Base-by-base conservation (phyloP, 2,329 filamentous ascomycete species). In the Iodosphaeria phyllophila region DNA sequence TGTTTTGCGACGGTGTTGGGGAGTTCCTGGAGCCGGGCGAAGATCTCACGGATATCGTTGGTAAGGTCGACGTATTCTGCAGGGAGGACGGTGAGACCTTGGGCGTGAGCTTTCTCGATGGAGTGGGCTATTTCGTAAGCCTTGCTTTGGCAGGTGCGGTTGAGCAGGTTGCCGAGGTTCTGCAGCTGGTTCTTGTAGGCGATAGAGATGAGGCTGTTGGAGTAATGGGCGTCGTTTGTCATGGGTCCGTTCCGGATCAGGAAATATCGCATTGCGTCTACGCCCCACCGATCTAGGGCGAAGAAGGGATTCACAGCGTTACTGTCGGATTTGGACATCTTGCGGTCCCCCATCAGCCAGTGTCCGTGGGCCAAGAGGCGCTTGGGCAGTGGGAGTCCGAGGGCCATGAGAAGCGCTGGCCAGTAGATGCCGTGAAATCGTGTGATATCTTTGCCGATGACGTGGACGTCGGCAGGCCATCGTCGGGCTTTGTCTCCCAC, bases 391-490 rank as follows among this genome's bases (percentile, higher is more conserved):
- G 80, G 75, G 4, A 95, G 58, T 25, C 74, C 72, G 9, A 93
- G 57, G 2, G 89, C 86, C 63, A 98, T 75, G 10, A 98, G 69
- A 37, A 98, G 76, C 4, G 89, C 89, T 0, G 89, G 89, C 89
- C 91, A 98, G 57, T 98, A 98, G 23, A 98, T 74, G 48, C 80
- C 86, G 46, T 98, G 91, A 49, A 98, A 98, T 11, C 83, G 75
- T 29, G 92, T 60, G 35, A 98, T 98, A 46, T 98, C 89, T 50
- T 98, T 98, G 24, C 89, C 89, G 28, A 98, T 74, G 14, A 98
- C 70, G 22, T 98, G 89, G 11, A 89, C 63, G 46, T 98, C 74
- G 6, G 82, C 80, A 4, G 89, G 89, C 86, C 89, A 98, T 13
- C 78, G 71, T 24, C 64, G 63, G 12, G 52, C 54, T 9, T 57